phyloP scores from a whole-genome alignment of 23 red algal species.

The Pyropia yezoensis region DNA sequence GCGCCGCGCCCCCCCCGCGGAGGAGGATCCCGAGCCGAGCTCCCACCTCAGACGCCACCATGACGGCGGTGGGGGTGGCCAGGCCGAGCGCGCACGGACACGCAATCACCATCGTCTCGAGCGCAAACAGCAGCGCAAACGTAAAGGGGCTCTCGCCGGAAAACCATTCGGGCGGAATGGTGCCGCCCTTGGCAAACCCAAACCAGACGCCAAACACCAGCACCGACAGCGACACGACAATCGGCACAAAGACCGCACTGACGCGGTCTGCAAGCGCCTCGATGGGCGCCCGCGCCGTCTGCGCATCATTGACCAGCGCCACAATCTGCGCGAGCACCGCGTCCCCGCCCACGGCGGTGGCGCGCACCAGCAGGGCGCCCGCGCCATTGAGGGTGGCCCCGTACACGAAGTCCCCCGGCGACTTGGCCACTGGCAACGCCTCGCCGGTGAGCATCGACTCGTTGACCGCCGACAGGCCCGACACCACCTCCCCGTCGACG shows the following conservation, averaged over 20 bases:
- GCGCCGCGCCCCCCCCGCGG: conserved; percentile 51
- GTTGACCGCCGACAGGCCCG: conserved; percentile 54
- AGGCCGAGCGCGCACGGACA: conserved; percentile 97
- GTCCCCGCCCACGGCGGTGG: conserved; percentile 51
- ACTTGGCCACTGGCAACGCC: conserved; percentile 72
- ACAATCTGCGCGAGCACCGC: conserved; percentile 80
- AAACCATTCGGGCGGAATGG: conserved; percentile 69
- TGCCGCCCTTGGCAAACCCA: conserved; percentile 14
- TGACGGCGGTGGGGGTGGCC: conserved; percentile 90
- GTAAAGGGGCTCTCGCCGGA: conserved; percentile 38
- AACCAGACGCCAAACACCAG: conserved; percentile 69
- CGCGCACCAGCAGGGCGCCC: conserved; percentile 51
- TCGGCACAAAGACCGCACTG: conserved; percentile 79
- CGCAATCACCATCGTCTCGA: conserved; percentile 88
- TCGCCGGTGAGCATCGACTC: conserved; percentile 98
- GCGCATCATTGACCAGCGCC: conserved; percentile 76
- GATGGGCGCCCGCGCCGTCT: conserved; percentile 65
- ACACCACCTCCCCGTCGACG: conserved; percentile 67
- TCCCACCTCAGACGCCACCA: conserved; percentile 75
- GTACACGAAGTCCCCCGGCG: conserved; percentile 43
- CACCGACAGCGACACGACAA: conserved; percentile 44
- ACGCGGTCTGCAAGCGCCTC: conserved; percentile 77
- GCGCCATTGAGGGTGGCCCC: conserved; percentile 73
- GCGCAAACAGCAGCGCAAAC: conserved; percentile 85
- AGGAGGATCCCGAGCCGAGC: conserved; percentile 57